Base-by-base conservation (phyloP, 2,329 filamentous ascomycete genomes). In the Venturiaceae sp. region DNA sequence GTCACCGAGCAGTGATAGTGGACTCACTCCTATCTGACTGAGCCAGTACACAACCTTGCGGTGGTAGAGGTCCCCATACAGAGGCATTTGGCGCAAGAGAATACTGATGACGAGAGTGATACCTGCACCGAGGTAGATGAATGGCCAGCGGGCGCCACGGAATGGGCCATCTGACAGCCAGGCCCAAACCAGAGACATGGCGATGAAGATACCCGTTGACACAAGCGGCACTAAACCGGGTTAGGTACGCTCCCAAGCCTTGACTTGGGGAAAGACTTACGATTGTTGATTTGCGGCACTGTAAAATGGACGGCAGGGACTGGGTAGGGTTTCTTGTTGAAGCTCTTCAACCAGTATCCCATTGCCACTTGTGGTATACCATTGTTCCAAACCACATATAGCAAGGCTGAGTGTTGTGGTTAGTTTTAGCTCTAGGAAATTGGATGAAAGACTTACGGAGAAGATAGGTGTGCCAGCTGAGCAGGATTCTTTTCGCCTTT, bases 401-500 rank as follows among this genome's bases (percentile, higher is more conserved):
- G 39, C 19, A 44, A 21, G 39, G 39, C 39, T 44, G 19, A 8
- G 19, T 7, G 19, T 23, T 13, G 19, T 7, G 19, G 39, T 44
- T 44, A 23, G 39, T 21, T 23, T 2, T 13, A 8, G 19, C 19
- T 23, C n/a, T n/a, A n/a, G n/a, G 19, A 13, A 9, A 7, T 7
- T 11, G 39, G 39, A 9, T 23, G 37, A 21, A 21, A 23, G 39
- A 23, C 39, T 7, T 44, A 44, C 39, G 39, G 3, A 88, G 71
- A 0, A 79, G 63, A 58, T 84, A 87, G 1, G 87, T 81, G 62
- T 84, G 84, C 84, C 84, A 87, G 6, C 79, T 80, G 0, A 75
- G 74, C 59, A 86, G 80, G 23, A 87, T 86, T 63, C 78, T 81
- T 67, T 75, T 76, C 37, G 86, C 64, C 68, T 84, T 86, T 2